phyloP scores from a whole-genome alignment of 2,329 filamentous ascomycete species.

The Ilyonectria sp. region DNA sequence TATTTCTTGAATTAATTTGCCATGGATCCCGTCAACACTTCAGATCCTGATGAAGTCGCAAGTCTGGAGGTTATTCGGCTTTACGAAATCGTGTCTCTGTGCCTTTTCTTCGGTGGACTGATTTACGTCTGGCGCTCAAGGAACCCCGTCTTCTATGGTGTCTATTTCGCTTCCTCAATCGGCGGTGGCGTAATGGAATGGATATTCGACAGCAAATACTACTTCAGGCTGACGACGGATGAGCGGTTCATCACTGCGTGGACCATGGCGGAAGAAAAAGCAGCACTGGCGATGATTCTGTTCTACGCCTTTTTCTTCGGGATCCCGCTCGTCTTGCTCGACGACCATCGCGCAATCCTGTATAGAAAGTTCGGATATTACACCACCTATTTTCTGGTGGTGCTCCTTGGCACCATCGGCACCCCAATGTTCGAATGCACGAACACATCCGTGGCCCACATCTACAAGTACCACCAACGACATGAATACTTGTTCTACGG shows the following conservation, averaged over 20 bases:
- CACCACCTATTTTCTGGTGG: not conserved
- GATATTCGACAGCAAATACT: slow-evolving; percentile 13
- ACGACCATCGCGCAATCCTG: not conserved
- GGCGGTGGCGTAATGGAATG: slow-evolving; percentile 14
- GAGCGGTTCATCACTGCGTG: slow-evolving; percentile 9
- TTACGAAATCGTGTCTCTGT: not conserved
- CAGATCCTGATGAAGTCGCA: not conserved
- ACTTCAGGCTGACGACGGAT: slow-evolving; percentile 11
- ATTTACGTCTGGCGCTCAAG: slow-evolving; percentile 7
- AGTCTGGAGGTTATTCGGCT: not conserved
- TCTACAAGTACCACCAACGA: slow-evolving; percentile 15
- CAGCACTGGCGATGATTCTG: slow-evolving; percentile 3
- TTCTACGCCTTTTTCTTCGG: slow-evolving; percentile 17
- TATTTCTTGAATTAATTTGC: no score
- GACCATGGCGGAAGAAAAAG: slow-evolving; percentile 10
- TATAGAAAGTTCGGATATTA: not conserved
- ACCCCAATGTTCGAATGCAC: slow-evolving; percentile 11
- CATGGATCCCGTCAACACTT: not conserved
- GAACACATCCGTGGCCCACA: slow-evolving; percentile 11
- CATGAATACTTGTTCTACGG: slow-evolving; percentile 9
- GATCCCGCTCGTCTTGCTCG: not conserved
- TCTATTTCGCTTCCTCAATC: slow-evolving; percentile 9
- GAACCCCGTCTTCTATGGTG: slow-evolving; percentile 4
- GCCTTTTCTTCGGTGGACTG: not conserved
- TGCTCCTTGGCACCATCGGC: slow-evolving; percentile 7